Evolutionary conservation across 805 yeast genomes (phyloP), one percentile per base, ranked within the genome.

Genomic region (Cyberlindnera lachancei): DNA sequence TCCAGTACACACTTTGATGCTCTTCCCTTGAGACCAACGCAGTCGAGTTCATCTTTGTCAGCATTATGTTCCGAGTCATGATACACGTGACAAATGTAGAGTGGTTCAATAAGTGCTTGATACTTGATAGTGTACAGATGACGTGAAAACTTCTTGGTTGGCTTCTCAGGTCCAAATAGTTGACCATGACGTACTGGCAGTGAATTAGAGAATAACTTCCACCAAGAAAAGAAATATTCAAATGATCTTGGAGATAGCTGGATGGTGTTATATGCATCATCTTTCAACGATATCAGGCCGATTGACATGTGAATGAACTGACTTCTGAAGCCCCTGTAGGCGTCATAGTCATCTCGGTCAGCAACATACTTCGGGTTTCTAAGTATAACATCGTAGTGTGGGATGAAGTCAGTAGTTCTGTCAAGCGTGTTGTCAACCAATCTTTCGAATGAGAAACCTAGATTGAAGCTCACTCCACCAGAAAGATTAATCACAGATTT

Each of bases 41-140:
- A 55, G 24, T 63, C 66, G 31, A 57, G 36, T 23, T 59, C 62
- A 28, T 54, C 56, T 22, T 65, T 63, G 9, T 66, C 66, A 3
- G 60, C 55, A n/a, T 50, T 48, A n/a, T 53, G 58, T 8, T 61
- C 58, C 18, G 67, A 62, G 37, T 72, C 76, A 19, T 77, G 65
- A 48, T 81, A 80, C 15, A 77, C 65, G 54, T 88, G 94, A 1
- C 90, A 66, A 10, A 90, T 59, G 42, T 74, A 84, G 13, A 92
- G 59, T 1, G 95, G 88, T 18, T 74, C 66, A 29, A 90, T 59
- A 34, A 71, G 69, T 25, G 94, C 77, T 40, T 73, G 77, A 52
- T 85, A 90, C 48, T 88, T 84, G 39, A 86, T 79, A 3, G 95
- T 79, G 43, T 65, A 73, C 25, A 88, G 60, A 52, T 79, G 83